Evolutionary conservation across 208 protist species (phyloP).

Genomic region (Trypanosoma theileri): DNA sequence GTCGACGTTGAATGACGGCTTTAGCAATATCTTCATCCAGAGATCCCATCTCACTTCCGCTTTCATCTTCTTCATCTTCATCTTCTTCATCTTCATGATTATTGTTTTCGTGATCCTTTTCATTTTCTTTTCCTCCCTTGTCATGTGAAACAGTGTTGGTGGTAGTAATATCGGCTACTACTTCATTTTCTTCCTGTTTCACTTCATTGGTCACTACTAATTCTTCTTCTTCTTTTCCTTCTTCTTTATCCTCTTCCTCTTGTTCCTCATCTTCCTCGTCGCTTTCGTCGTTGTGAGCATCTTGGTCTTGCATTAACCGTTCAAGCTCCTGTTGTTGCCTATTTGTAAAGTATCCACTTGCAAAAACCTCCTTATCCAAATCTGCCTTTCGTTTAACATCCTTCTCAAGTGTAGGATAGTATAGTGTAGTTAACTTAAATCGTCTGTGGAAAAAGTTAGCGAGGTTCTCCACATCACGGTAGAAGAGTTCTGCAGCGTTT

Average conservation of each 20-base stretch:
- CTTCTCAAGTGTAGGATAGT: conserved; percentile 68
- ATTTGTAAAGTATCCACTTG: conserved; percentile 76
- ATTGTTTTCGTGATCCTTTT: conserved; percentile 24
- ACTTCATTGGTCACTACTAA: too few species aligned
- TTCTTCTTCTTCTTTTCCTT: not conserved
- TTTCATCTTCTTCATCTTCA: conserved; percentile 30
- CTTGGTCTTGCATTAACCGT: conserved; percentile 57
- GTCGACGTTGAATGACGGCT: conserved; percentile 36
- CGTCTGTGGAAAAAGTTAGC: conserved; percentile 93
- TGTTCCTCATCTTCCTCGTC: conserved; percentile 21
- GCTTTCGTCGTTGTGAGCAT: conserved; percentile 11
- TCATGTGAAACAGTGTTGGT: too few species aligned
- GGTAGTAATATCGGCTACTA: not conserved
- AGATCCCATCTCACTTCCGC: conserved; percentile 31
- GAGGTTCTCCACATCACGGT: conserved; percentile 97
- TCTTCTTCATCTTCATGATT: conserved; percentile 6
- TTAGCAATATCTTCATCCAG: conserved; percentile 51
- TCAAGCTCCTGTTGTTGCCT: conserved; percentile 76
- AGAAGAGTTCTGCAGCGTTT: conserved; percentile 96
- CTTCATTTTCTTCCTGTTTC: not conserved
- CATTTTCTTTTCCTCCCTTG: conserved; percentile 1
- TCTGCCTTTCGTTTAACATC: conserved; percentile 74
- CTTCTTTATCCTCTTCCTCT: conserved; percentile 29
- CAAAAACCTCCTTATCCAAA: conserved; percentile 79
- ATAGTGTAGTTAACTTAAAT: conserved; percentile 81